These are phyloP conservation scores for Aspergillus hancockii DNA, from an alignment of 495 filamentous ascomycete species.

Conservation along the genomic window DNA sequence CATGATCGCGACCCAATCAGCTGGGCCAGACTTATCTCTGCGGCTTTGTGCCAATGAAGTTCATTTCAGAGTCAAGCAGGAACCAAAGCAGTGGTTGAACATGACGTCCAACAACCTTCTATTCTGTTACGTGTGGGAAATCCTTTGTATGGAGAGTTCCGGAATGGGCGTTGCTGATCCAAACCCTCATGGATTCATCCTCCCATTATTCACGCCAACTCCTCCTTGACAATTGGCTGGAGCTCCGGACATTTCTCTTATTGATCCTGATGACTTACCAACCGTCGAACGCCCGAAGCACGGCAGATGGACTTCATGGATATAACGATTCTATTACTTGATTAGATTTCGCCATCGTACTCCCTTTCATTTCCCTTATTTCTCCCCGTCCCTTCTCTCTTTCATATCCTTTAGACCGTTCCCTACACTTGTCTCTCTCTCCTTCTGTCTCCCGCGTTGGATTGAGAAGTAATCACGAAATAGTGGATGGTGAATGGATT, in stretches of 20 bases:
- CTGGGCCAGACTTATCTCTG: slow-evolving; percentile 23
- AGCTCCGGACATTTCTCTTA: slow-evolving; percentile 17
- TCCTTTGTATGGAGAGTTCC: slow-evolving; percentile 17
- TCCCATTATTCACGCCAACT: background rate
- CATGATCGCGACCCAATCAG: slow-evolving; percentile 26
- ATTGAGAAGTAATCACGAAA: background rate
- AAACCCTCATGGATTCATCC: slow-evolving; percentile 6
- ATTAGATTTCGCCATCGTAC: background rate
- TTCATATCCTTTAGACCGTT: background rate
- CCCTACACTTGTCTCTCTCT: slow-evolving; percentile 15
- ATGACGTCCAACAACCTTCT: slow-evolving; percentile 8
- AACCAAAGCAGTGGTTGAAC: slow-evolving; percentile 9
- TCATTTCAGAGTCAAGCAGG: slow-evolving; percentile 5
- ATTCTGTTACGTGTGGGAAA: slow-evolving; percentile 36
- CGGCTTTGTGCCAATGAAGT: slow-evolving; percentile 8
- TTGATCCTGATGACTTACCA: slow-evolving; percentile 24
- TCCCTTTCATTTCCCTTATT: background rate
- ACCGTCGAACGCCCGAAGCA: background rate
- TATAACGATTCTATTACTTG: slow-evolving; percentile 1
- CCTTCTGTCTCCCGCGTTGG: slow-evolving; percentile 5
- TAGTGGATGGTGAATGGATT: background rate
- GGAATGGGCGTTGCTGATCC: slow-evolving; percentile 18
- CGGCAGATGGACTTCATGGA: slow-evolving; percentile 3
- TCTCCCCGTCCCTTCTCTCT: slow-evolving; percentile 4
- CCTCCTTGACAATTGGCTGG: background rate